Percentiles rank a stretch among this genome's conserved stretches.
Conservation (phyloP, 257 asterid species). For the Ligustrum vulgare region DNA sequence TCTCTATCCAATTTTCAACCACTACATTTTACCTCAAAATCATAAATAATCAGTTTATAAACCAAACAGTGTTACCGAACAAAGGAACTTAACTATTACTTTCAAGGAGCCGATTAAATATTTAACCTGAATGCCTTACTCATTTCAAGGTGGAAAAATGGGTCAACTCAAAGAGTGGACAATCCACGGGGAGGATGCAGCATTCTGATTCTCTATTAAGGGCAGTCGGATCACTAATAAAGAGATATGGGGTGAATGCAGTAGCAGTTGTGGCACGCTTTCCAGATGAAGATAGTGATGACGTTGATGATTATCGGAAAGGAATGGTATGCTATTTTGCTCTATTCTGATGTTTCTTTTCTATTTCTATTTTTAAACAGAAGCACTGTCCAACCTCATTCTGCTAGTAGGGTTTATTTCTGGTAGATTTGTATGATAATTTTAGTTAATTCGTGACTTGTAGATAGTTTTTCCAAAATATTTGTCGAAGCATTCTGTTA, state of each 20-base stretch:
- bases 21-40: too few species aligned
- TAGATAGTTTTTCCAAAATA: not conserved
- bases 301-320: constrained; percentile 62
- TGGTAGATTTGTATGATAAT: not conserved
- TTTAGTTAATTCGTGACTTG: not conserved
- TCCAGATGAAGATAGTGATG: constrained; percentile 76
- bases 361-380: not conserved
- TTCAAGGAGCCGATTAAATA: not conserved
- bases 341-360: constrained; percentile 3
- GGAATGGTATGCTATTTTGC: constrained; percentile 53
- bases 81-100: not conserved
- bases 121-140: constrained; percentile 5
- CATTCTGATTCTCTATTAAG: constrained; percentile 77
- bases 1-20: too few species aligned
- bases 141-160: constrained; percentile 68
- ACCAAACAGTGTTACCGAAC: too few species aligned
- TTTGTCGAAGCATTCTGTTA: not conserved
- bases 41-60: too few species aligned
- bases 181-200: constrained; percentile 79
- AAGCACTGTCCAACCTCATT: not conserved
- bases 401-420: not conserved
- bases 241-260: constrained; percentile 60
- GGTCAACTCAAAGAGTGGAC: constrained; percentile 74
- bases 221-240: constrained; percentile 63
- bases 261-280: constrained; percentile 89